Base-by-base conservation (phyloP, 2,329 filamentous ascomycete genomes). In the Colletotrichum melonis region DNA sequence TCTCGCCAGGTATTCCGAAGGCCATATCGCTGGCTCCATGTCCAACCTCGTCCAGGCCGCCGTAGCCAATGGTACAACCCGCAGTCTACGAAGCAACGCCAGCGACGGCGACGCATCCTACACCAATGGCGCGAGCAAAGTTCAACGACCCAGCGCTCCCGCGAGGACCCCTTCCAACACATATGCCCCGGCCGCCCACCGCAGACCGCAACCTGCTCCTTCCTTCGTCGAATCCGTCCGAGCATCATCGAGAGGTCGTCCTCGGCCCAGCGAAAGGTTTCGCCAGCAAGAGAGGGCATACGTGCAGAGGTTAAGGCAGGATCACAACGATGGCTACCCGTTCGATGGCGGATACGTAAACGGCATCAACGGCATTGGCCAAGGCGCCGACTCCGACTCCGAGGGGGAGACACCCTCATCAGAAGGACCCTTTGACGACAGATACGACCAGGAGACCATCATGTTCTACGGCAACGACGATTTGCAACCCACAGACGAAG, bases 391-490 rank as follows among this genome's bases (percentile, higher is more conserved):
- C 76, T 95, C 95, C 7, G 95, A 97, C 77, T 92, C 93, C 0
- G 97, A 98, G 77, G 95, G 97, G 38, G 95, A 98, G 79, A 97
- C 95, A 0, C 95, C 95, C 0, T 93, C 93, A 0, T 95, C 94
- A 0, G 95, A 97, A 76, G 90, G 92, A 0, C 93, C 94, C 30
- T 94, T 93, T 78, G 95, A 98, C 70, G 95, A 97, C 80, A 88
- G 92, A 19, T 96, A 96, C 82, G 95, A 98, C 79, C 94, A 97
- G 77, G 95, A 98, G 81, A 96, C 94, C 22, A 92, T 97, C 80
- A 91, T 98, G 81, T 98, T 98, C 78, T 95, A 97, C 80, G 94
- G 94, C 71, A 95, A 96, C 78, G 95, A 98, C 78, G 93, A 97
- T 76, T 90, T 95, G 76, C 94, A 97, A 78, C 95, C 95, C 1